A percentile compares a stretch with the other conserved stretches of the same genome.
These are phyloP conservation scores for Eimeria praecox DNA, from an alignment of 169 alveolate species.

Conservation along the genomic window DNA sequence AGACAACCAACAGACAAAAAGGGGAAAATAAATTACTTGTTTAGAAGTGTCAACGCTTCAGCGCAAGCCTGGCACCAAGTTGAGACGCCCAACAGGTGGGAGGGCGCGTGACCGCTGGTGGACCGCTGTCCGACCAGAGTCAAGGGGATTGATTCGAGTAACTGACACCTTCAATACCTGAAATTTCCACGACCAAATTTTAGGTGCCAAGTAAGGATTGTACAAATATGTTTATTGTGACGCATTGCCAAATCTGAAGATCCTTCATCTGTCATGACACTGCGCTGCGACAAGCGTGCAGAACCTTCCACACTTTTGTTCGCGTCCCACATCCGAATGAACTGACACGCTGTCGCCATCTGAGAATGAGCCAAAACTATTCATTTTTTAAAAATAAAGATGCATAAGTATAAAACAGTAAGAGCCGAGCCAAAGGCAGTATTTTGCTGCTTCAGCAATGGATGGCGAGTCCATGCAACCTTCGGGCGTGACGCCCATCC, in stretches of 20 bases:
- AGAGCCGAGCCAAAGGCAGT: not conserved
- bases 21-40: not conserved
- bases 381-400: too few relatives aligned
- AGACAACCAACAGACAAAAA: not conserved
- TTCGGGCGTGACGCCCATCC: not conserved
- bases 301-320: not conserved
- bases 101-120: not conserved
- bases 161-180: conserved; percentile 49
- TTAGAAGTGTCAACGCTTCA: conserved; percentile 10
- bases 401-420: too few relatives aligned
- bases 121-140: conserved; percentile 39
- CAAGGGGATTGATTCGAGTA: not conserved
- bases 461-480: not conserved
- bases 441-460: not conserved
- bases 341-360: not conserved
- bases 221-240: not conserved
- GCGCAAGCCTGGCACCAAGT: not conserved
- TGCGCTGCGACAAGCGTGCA: not conserved
- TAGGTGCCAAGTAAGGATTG: conserved; percentile 15
- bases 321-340: not conserved
- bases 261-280: conserved; percentile 12
- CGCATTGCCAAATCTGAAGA: not conserved
- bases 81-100: not conserved
- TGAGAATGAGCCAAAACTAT: not conserved
- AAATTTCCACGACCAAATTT: not conserved